Base-by-base conservation (phyloP, 2,329 filamentous ascomycete species). In the Cyphellophora europaea region DNA sequence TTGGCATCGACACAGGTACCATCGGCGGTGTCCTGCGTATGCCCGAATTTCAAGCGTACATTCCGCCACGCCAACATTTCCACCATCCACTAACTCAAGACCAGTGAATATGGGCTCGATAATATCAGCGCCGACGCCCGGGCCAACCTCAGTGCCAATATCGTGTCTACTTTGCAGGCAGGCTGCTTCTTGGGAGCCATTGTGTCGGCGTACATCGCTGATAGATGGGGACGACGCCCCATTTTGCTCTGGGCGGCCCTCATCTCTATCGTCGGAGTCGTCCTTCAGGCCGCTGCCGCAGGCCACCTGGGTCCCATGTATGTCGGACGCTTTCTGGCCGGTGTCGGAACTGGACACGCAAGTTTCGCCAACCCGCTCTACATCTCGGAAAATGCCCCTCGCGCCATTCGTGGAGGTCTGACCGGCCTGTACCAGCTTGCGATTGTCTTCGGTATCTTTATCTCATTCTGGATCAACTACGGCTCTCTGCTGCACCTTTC, bases 141-240 rank as follows among this genome's bases (percentile, higher is more conserved):
- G 25, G 69, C 70, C 16, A 68, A 76, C 44, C 60, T 80, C 32
- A 69, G 69, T 33, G 74, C 77, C 44, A 82, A 81, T 51, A 78
- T 84, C 39, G 79, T 82, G 21, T 80, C 77, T n/a, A 79, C 74
- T 1, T 66, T 83, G 5, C 78, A 83, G 55, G 77, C 71, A 27
- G 79, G 79, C 33, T 80, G 75, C 43, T 81, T 82, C 54, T 63
- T 72, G 36, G 77, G 77, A 18, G 76, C 76, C 38, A 63, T 82
- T 43, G 40, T 72, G 36, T 67, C 60, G 12, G 52, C 50, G 18
- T 49, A 40, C 3, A 35, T 51, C 5, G 59, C 63, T 5, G 61
- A 67, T 36, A 52, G 52, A 44, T 72, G 58, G 47, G 78, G 78
- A 11, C 67, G 77, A 35, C 69, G 69, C 30, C 49, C 43, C 11